A percentile compares a stretch with the other conserved stretches of the same genome.
These are phyloP conservation scores for Clarireedia paspali DNA, from an alignment of 2,329 filamentous ascomycete species.

Conservation along the genomic window DNA sequence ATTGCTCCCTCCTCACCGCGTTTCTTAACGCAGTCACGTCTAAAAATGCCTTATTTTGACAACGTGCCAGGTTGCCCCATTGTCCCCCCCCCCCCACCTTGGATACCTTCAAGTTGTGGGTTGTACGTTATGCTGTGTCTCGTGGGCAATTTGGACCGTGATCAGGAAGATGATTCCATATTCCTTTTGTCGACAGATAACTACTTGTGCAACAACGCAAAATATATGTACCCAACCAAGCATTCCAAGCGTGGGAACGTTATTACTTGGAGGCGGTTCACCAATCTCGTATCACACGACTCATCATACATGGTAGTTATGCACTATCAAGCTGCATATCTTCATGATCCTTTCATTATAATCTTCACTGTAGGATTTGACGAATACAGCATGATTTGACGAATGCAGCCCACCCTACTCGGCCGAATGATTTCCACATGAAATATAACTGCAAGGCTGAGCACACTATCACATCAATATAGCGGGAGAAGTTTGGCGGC, in stretches of 20 bases:
- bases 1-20: conserved; percentile 1
- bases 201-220: background rate
- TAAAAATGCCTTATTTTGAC: background rate
- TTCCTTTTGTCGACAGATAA: background rate
- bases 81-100: background rate
- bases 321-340: background rate
- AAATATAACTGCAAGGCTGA: conserved; percentile 4
- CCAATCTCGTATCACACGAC: conserved; percentile 17
- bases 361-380: background rate
- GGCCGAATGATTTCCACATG: conserved; percentile 6
- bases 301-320: conserved; percentile 11
- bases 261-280: conserved; percentile 8
- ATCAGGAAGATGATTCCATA: background rate
- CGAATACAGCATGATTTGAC: background rate
- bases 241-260: background rate
- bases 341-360: background rate
- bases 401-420: background rate
- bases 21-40: conserved; percentile 7
- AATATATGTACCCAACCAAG: background rate
- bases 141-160: conserved; percentile 1
- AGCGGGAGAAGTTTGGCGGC: background rate
- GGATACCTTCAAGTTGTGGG: background rate
- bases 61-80: background rate
- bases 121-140: conserved; percentile 6
- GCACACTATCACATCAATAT: conserved; percentile 1